These are phyloP conservation scores for Prosopis cineraria DNA, from an alignment of 306 rosid species.

Conservation along the genomic window DNA sequence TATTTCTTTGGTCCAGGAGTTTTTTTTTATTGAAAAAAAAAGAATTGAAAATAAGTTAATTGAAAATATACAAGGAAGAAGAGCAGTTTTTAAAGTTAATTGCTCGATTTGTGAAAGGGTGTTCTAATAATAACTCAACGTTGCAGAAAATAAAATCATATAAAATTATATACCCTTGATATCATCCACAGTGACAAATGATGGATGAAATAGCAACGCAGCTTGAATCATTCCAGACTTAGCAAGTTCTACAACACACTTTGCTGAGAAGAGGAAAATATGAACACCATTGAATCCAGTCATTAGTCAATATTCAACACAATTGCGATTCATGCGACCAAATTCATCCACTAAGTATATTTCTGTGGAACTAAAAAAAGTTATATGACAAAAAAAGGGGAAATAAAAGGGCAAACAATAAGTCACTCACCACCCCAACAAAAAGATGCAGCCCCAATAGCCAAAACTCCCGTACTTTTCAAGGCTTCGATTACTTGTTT, in stretches of 20 bases:
- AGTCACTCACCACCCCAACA: slow-evolving; percentile 52
- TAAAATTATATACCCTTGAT: slow-evolving; percentile 55
- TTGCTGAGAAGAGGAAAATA: slow-evolving; percentile 50
- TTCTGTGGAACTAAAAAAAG: background rate
- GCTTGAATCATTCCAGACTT: slow-evolving; percentile 55
- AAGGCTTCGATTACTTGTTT: slow-evolving; percentile 41
- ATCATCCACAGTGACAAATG: slow-evolving; percentile 65
- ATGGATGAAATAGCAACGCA: slow-evolving; percentile 68
- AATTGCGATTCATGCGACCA: background rate
- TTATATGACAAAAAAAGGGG: background rate
- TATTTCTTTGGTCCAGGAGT: background rate
- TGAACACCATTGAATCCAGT: background rate
- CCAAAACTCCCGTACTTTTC: slow-evolving; percentile 40
- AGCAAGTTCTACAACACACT: slow-evolving; percentile 72
- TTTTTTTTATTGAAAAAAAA: background rate
- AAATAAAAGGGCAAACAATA: background rate
- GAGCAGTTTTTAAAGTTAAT: too few relatives aligned
- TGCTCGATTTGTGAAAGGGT: background rate
- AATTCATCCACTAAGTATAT: background rate
- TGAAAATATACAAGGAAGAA: too few relatives aligned
- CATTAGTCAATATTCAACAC: background rate
- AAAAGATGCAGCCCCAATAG: slow-evolving; percentile 47
- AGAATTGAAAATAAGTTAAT: background rate
- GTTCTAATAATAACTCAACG: background rate
- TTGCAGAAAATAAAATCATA: background rate